phyloP scores from a whole-genome alignment of 352 stramenopile genomes.

The Aphanomyces cochlioides region DNA sequence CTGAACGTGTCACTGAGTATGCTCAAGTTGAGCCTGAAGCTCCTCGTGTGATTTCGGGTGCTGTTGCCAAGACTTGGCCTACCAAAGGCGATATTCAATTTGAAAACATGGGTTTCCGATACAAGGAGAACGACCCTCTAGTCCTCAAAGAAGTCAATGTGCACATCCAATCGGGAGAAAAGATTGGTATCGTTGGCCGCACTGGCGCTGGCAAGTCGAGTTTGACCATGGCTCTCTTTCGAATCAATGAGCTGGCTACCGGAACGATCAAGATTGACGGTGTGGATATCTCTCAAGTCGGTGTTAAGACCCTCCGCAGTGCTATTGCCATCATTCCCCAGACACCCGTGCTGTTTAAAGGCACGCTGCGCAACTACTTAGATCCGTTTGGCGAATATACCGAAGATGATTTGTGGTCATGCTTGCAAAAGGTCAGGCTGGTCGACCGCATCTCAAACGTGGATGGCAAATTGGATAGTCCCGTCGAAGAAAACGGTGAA shows the following conservation, averaged over 20 bases:
- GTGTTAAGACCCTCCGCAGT: constrained; percentile 49
- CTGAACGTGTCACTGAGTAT: constrained; percentile 48
- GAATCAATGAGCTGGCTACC: constrained; percentile 47
- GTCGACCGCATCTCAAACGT: constrained; percentile 30
- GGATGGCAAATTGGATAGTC: constrained; percentile 23
- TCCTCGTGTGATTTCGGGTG: constrained; percentile 5
- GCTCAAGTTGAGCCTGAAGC: constrained; percentile 30
- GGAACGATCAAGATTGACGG: constrained; percentile 57
- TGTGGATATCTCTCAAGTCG: constrained; percentile 49
- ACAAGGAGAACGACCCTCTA: constrained; percentile 19
- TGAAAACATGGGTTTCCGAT: constrained; percentile 14
- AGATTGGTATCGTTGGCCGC: constrained; percentile 31
- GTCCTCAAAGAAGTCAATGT: constrained; percentile 25
- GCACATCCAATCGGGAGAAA: constrained; percentile 10
- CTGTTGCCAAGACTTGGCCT: background rate
- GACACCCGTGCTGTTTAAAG: constrained; percentile 88
- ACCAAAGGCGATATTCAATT: constrained; percentile 9
- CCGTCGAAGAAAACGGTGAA: constrained; percentile 16
- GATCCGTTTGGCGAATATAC: constrained; percentile 89
- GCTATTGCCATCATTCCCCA: constrained; percentile 58
- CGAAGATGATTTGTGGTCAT: constrained; percentile 86
- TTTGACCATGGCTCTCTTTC: constrained; percentile 30
- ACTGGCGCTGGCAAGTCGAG: constrained; percentile 32
- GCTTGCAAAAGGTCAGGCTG: constrained; percentile 77
- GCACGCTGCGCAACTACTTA: constrained; percentile 86